phyloP scores from a whole-genome alignment of 2,329 filamentous ascomycete genomes.

The Dryadomyces sulphureus region DNA sequence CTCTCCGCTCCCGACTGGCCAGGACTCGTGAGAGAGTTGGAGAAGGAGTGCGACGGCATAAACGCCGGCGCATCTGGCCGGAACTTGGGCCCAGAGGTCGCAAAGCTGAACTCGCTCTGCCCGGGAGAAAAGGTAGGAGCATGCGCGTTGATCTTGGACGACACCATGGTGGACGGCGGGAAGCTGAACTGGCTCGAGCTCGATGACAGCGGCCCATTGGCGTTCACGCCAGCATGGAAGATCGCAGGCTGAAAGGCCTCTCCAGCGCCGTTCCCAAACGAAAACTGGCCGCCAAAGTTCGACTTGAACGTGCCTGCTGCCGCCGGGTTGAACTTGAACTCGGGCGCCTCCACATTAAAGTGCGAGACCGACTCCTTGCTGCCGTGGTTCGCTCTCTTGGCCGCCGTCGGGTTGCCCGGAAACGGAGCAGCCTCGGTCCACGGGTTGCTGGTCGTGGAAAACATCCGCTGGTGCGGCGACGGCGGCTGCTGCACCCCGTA shows the following conservation, averaged over 20 bases:
- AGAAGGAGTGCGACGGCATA: constrained; percentile 41
- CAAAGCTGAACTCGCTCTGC: constrained; percentile 53
- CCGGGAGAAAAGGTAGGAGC: constrained; percentile 59
- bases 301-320: constrained; percentile 37
- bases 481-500: constrained; percentile 20
- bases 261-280: constrained; percentile 25
- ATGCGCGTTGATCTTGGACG: constrained; percentile 49
- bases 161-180: constrained; percentile 22
- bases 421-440: constrained; percentile 40
- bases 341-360: constrained; percentile 77
- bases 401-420: constrained; percentile 20
- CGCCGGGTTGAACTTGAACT: constrained; percentile 63
- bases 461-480: constrained; percentile 31
- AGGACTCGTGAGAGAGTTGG: constrained; percentile 31
- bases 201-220: constrained; percentile 19
- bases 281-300: constrained; percentile 24
- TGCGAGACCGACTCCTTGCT: constrained; percentile 61
- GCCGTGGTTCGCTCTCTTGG: constrained; percentile 39
- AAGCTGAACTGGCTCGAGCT: constrained; percentile 26
- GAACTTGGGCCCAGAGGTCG: constrained; percentile 50
- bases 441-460: constrained; percentile 46
- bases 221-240: constrained; percentile 25
- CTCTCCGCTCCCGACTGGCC: constrained; percentile 29
- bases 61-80: constrained; percentile 66
- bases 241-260: constrained; percentile 31